A percentile compares a stretch with the other conserved stretches of the same genome.
Evolutionary conservation across 305 asterid species (phyloP).

Genomic region (Petunia hybrid): DNA sequence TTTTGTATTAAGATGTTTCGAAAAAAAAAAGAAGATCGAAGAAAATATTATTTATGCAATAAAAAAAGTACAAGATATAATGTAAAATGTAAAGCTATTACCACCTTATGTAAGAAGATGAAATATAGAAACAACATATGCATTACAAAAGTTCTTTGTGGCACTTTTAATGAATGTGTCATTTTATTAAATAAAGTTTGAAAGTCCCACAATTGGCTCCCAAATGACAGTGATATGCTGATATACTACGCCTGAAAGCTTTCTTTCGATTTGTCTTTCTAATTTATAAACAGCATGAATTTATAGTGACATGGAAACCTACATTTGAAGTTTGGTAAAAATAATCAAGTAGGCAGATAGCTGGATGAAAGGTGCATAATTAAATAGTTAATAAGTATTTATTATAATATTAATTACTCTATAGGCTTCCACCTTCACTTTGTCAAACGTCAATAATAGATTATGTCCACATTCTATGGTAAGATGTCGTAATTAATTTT

Average conservation of each 20-base stretch:
- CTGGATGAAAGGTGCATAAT: slow-evolving; percentile 6
- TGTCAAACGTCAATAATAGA: slow-evolving; percentile 27
- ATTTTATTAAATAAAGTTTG: too few relatives aligned
- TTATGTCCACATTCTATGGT: slow-evolving; percentile 11
- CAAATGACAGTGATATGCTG: too few relatives aligned
- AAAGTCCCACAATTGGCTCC: too few relatives aligned
- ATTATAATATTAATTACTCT: slow-evolving; percentile 9
- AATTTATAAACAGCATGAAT: neutral
- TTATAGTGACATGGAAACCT: neutral
- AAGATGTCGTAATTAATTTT: neutral
- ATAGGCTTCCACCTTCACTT: slow-evolving; percentile 7
- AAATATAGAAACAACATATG: too few relatives aligned
- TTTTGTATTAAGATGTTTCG: neutral
- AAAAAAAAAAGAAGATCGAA: neutral
- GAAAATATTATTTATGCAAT: neutral
- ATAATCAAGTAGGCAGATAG: neutral
- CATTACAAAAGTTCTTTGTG: neutral
- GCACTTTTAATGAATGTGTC: neutral
- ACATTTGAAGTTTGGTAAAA: neutral
- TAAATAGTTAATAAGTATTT: neutral
- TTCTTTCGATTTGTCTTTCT: neutral
- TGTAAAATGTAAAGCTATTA: neutral
- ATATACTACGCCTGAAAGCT: neutral
- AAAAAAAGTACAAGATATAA: neutral
- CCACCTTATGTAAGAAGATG: too few relatives aligned